A percentile compares a stretch with the other conserved stretches of the same genome.
Evolutionary conservation across 371 early-diverging fungal species (phyloP).

Genomic region (Apophysomyces variabilis): DNA sequence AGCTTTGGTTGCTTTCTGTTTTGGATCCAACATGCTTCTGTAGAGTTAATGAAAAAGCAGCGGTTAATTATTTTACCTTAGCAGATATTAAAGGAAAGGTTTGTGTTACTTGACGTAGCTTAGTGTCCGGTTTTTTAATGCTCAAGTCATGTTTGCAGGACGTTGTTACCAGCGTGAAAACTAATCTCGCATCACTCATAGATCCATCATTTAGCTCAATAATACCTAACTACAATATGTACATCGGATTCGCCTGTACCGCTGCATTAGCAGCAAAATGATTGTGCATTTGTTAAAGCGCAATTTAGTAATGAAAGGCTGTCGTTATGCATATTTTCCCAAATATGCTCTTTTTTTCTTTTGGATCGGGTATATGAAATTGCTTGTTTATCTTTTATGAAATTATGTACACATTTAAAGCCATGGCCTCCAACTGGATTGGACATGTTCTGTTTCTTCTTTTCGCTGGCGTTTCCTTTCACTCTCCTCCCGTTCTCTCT

Average conservation of each 20-base stretch:
- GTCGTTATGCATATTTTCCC: background rate
- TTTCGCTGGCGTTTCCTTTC: constrained; percentile 13
- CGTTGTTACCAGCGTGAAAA: too few relatives aligned
- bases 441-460: background rate
- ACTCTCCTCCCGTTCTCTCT: constrained; percentile 9
- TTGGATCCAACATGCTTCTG: too few relatives aligned
- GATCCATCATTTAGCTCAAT: too few relatives aligned
- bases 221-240: constrained; percentile 5
- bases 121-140: too few relatives aligned
- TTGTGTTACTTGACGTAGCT: too few relatives aligned
- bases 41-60: too few relatives aligned
- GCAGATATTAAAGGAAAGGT: too few relatives aligned
- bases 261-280: constrained; percentile 19
- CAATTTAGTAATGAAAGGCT: background rate
- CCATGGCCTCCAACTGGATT: constrained; percentile 4
- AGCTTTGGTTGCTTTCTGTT: too few relatives aligned
- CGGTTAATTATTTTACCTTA: too few relatives aligned
- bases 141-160: too few relatives aligned
- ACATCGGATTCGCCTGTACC: constrained; percentile 31
- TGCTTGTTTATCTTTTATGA: background rate
- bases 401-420: constrained; percentile 1
- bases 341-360: background rate
- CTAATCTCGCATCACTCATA: too few relatives aligned
- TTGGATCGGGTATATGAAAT: background rate
- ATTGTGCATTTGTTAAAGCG: background rate